Conservation (phyloP, 305 asterid species). For the Coffea humblotiana region DNA sequence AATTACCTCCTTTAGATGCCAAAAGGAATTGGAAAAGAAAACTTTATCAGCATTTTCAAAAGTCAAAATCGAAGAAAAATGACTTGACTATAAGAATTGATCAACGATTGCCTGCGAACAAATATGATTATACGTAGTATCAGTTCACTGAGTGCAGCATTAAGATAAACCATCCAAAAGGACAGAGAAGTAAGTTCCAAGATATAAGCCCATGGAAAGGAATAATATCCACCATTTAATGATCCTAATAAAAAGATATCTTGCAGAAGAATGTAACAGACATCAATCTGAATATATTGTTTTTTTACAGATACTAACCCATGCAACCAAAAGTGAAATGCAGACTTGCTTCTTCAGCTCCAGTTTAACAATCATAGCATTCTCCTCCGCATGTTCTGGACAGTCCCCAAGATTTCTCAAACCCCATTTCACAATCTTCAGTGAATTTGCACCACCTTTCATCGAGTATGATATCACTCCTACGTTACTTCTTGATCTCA, state of each 20-base stretch:
- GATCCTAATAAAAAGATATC: background rate
- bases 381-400: background rate
- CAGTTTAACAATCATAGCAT: background rate
- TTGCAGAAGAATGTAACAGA: background rate
- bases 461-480: background rate
- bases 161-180: background rate
- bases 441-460: background rate
- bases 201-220: too few species aligned
- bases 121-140: background rate
- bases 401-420: background rate
- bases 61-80: background rate
- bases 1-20: too few species aligned
- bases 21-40: background rate
- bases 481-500: background rate
- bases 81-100: background rate
- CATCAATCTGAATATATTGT: background rate
- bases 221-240: background rate
- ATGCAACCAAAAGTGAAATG: background rate
- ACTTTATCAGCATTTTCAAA: too few species aligned
- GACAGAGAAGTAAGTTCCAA: background rate
- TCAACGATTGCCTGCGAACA: background rate
- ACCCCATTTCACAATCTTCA: background rate
- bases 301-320: constrained; percentile 1
- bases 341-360: background rate
- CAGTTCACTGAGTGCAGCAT: background rate